Evolutionary conservation across 139 green algal species (phyloP).

Genomic region (Chlamydomonas sp.): DNA sequence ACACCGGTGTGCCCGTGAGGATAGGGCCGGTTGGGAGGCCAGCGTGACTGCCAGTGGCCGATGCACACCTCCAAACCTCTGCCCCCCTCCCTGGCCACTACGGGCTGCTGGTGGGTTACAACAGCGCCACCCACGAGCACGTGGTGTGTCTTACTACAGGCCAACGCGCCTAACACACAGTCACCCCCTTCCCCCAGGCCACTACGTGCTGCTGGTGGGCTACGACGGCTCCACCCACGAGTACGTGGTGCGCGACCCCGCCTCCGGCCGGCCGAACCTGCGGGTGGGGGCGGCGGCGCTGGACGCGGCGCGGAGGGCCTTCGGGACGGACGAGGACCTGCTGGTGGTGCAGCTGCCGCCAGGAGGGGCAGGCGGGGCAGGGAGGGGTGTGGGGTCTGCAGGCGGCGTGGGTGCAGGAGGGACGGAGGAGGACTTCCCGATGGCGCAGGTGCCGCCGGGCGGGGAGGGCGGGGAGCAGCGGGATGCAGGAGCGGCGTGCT

Average conservation of each 20-base stretch:
- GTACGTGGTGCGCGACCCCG: constrained; percentile 47
- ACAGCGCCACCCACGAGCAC: constrained; percentile 3
- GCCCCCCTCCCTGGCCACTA: constrained; percentile 43
- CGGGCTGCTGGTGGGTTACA: constrained; percentile 50
- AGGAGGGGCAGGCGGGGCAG: neutral
- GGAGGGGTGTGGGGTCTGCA: too few relatives aligned
- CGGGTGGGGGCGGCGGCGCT: constrained; percentile 29
- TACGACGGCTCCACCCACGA: constrained; percentile 12
- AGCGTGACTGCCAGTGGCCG: too few relatives aligned
- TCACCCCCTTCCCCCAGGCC: constrained; percentile 6
- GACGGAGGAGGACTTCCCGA: too few relatives aligned
- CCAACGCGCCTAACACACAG: neutral
- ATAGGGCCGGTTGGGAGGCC: too few relatives aligned
- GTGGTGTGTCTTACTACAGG: neutral
- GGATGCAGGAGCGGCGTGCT: too few relatives aligned
- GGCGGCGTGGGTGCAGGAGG: too few relatives aligned
- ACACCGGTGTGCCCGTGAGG: too few relatives aligned
- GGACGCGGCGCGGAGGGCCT: constrained; percentile 49
- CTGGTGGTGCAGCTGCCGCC: constrained; percentile 22
- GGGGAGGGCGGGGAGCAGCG: too few relatives aligned
- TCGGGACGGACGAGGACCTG: constrained; percentile 50
- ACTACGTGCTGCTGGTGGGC: constrained; percentile 60
- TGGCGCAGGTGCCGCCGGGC: too few relatives aligned
- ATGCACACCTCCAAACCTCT: too few relatives aligned
- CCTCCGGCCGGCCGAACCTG: neutral